These are phyloP conservation scores for Solioccasus polychromus DNA, from an alignment of 768 basidiomycete genomes.

Conservation along the genomic window DNA sequence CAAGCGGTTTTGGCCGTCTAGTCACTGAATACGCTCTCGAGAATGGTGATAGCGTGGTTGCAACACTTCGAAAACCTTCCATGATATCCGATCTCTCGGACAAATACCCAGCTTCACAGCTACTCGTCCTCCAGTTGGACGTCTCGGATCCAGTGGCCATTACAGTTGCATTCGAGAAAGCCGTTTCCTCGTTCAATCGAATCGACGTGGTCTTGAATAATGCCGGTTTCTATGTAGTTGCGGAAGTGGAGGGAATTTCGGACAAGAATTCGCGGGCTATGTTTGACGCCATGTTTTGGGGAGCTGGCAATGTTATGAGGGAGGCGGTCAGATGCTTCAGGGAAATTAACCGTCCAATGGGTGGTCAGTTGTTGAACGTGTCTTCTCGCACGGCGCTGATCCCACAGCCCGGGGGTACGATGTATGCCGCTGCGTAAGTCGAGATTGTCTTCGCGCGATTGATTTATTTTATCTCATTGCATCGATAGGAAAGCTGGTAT, in stretches of 20 bases:
- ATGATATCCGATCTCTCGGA: slow-evolving; percentile 30
- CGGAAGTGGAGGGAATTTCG: slow-evolving; percentile 80
- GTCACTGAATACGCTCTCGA: slow-evolving; percentile 34
- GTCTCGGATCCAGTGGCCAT: slow-evolving; percentile 35
- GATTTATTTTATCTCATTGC: background rate
- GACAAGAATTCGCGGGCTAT: slow-evolving; percentile 69
- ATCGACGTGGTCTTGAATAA: slow-evolving; percentile 49
- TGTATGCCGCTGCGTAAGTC: slow-evolving; percentile 31
- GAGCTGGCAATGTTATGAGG: slow-evolving; percentile 29
- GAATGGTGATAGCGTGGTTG: slow-evolving; percentile 40
- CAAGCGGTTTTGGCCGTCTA: slow-evolving; percentile 38
- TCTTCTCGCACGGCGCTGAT: slow-evolving; percentile 31
- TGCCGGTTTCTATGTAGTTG: slow-evolving; percentile 33
- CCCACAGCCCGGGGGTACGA: slow-evolving; percentile 12
- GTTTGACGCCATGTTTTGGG: slow-evolving; percentile 40
- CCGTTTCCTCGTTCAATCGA: slow-evolving; percentile 34
- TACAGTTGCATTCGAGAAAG: slow-evolving; percentile 33
- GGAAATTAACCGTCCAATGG: slow-evolving; percentile 34
- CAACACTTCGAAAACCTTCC: slow-evolving; percentile 42
- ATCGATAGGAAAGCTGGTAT: slow-evolving; percentile 19
- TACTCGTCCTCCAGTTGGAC: slow-evolving; percentile 42
- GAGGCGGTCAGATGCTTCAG: slow-evolving; percentile 36
- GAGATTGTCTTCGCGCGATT: background rate
- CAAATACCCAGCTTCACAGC: slow-evolving; percentile 30
- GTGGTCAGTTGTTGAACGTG: slow-evolving; percentile 34